Evolutionary conservation across 495 filamentous ascomycete genomes (phyloP), one percentile per base, ranked within the genome.

Genomic region (Platismatia glauca): DNA sequence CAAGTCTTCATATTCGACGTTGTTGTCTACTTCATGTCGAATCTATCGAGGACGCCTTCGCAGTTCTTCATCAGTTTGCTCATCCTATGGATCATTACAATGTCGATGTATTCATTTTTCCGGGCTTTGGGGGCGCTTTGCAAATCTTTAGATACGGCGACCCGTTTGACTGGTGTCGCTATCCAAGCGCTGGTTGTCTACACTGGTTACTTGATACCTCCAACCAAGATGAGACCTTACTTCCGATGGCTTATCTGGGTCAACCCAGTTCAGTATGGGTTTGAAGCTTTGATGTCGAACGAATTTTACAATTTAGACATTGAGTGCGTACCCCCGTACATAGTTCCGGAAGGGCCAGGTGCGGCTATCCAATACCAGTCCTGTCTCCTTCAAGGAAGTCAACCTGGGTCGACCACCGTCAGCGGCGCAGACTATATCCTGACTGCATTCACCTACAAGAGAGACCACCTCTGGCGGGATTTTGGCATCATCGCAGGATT

Each of bases 21-120:
- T 33, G 79, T 94, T 43, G 81, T 94, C 24, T 69, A 63, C 58
- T 81, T 77, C 61, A 79, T 83, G 77, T 63, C 83, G 11, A 81
- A 83, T 33, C 82, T 96, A 16, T 74, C 81, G 34, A 75, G 84
- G 33, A 85, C 85, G 1, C 74, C 89, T 7, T 89, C 87, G 4
- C 88, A 92, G 60, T 96, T 95, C 74, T 95, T 96, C 72, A 95
- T 92, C 64, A 83, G 78, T 48, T 71, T 88, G 6, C 73, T 93
- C 4, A 81, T 90, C 61, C 64, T 79, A 1, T 79, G 71, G 62
- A 73, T 75, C 2, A 71, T 87, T 4, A 91, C 89, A 0, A 83
- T 94, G 80, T 83, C 82, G 0, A 89, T 89, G 78, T 91, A 88
- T 62, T 82, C 89, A 0, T 86, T 94, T 67, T 95, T 94, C 75